These are phyloP conservation scores for Eleusine indica DNA, from an alignment of 176 grass and related monocot genomes.

Conservation along the genomic window DNA sequence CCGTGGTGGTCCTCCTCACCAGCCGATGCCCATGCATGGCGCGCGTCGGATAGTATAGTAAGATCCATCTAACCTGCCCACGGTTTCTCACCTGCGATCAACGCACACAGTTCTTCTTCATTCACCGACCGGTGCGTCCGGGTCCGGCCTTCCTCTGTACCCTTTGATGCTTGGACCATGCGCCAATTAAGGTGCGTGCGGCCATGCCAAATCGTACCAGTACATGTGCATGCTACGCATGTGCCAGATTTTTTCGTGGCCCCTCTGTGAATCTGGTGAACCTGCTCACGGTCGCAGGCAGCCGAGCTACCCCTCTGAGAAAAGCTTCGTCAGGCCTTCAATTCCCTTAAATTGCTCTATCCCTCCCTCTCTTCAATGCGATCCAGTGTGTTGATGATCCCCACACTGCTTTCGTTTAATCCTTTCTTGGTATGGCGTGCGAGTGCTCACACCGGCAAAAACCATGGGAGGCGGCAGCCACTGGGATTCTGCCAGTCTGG, in stretches of 20 bases:
- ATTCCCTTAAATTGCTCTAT: background rate
- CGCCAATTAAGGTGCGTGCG: background rate
- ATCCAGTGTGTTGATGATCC: background rate
- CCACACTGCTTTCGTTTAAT: background rate
- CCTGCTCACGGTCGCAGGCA: background rate
- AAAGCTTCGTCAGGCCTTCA: conserved; percentile 6
- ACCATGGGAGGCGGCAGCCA: background rate
- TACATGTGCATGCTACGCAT: background rate
- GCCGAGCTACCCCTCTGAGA: conserved; percentile 4
- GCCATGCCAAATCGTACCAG: background rate
- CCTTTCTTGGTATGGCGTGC: background rate
- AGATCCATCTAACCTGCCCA: background rate
- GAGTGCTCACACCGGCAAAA: conserved; percentile 4
- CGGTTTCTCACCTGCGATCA: background rate
- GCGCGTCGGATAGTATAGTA: no score
- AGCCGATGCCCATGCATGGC: background rate
- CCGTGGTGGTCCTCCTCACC: conserved; percentile 29
- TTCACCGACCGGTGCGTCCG: background rate
- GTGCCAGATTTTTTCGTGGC: background rate
- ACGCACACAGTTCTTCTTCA: conserved; percentile 8
- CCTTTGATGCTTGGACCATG: background rate
- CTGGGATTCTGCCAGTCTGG: background rate
- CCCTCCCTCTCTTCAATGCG: background rate
- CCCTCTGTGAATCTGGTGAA: background rate
- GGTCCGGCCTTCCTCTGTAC: background rate